A percentile compares a stretch with the other conserved stretches of the same genome.
These are phyloP conservation scores for Stagonosporopsis tanaceti DNA, from an alignment of 2,329 filamentous ascomycete species.

Conservation along the genomic window DNA sequence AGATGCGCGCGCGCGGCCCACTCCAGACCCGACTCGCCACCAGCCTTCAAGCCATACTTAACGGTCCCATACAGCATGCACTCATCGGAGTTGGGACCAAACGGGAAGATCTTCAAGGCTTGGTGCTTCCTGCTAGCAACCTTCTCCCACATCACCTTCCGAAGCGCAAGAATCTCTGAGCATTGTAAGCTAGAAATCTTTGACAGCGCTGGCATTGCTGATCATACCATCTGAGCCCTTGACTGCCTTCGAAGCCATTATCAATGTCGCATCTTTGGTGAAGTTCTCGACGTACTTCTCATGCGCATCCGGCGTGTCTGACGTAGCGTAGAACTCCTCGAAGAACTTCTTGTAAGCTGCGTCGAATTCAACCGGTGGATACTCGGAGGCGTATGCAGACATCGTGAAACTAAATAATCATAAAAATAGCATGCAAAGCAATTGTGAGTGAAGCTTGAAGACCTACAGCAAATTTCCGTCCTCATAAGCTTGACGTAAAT, in stretches of 20 bases:
- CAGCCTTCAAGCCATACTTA: constrained; percentile 61
- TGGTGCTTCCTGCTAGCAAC: constrained; percentile 58
- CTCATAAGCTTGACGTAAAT: constrained; percentile 14
- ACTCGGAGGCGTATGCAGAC: constrained; percentile 46
- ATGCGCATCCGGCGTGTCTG: constrained; percentile 58
- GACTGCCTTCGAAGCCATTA: constrained; percentile 61
- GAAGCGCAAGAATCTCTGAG: constrained; percentile 59
- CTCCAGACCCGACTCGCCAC: constrained; percentile 55
- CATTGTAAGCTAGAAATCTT: not conserved
- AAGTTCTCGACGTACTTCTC: constrained; percentile 59
- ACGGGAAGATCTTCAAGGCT: constrained; percentile 60
- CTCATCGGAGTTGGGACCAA: constrained; percentile 56
- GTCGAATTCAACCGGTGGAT: constrained; percentile 49
- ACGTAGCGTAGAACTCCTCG: constrained; percentile 56
- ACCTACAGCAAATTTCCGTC: constrained; percentile 15
- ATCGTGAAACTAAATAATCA: constrained; percentile 23
- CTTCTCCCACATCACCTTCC: constrained; percentile 63
- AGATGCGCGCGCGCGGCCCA: constrained; percentile 66
- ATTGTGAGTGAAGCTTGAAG: constrained; percentile 1
- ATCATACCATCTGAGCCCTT: constrained; percentile 56
- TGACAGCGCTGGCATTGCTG: not conserved
- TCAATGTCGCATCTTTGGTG: constrained; percentile 58
- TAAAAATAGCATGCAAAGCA: constrained; percentile 3
- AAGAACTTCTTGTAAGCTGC: constrained; percentile 55
- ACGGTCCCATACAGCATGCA: constrained; percentile 65